These are phyloP conservation scores for Macadamia integrifolia DNA, from an alignment of 164 flowering plant genomes.

Conservation along the genomic window DNA sequence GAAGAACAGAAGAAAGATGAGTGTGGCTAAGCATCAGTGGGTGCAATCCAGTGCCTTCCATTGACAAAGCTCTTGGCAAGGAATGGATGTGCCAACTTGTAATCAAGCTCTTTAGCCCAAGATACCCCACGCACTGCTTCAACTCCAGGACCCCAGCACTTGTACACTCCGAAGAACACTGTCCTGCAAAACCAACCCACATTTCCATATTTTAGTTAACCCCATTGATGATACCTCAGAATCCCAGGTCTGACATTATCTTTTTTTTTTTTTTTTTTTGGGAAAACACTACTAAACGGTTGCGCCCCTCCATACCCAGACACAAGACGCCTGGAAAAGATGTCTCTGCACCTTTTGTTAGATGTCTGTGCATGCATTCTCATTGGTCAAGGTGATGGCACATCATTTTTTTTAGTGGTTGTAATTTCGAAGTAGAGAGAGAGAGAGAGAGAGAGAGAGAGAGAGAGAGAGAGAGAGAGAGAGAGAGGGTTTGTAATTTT, in stretches of 20 bases:
- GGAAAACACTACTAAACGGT: too few relatives aligned
- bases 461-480: too few relatives aligned
- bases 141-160: slow-evolving; percentile 87
- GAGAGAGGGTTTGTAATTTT: not conserved
- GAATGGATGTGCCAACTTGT: slow-evolving; percentile 61
- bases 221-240: too few relatives aligned
- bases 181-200: slow-evolving; percentile 40
- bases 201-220: not conserved
- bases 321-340: too few relatives aligned
- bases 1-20: not conserved
- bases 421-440: too few relatives aligned
- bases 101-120: slow-evolving; percentile 82
- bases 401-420: not conserved
- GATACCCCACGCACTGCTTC: slow-evolving; percentile 52
- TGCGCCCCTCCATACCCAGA: too few relatives aligned
- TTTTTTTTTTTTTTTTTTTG: too few relatives aligned
- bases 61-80: slow-evolving; percentile 86
- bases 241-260: too few relatives aligned
- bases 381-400: too few relatives aligned
- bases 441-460: too few relatives aligned
- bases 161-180: slow-evolving; percentile 77
- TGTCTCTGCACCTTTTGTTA: too few relatives aligned
- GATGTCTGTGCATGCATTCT: too few relatives aligned
- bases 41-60: slow-evolving; percentile 90
- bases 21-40: slow-evolving; percentile 45